Evolutionary conservation across 495 filamentous ascomycete genomes (phyloP), one percentile per base, ranked within the genome.

Genomic region (Hypoxylon trugodes): DNA sequence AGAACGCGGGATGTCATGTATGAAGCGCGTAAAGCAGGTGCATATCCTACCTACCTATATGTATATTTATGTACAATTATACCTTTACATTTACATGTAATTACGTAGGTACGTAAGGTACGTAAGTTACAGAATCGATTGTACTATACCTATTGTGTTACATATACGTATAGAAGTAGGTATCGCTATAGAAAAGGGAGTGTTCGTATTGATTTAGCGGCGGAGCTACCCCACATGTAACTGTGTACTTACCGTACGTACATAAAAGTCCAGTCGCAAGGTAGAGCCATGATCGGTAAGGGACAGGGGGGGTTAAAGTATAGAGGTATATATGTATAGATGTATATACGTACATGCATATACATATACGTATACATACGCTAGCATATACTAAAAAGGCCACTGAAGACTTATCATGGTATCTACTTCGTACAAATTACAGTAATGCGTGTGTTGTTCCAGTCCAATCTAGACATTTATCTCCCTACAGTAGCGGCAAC

Each of bases 1-100:
- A 52, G 22, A 48, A 59, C 26, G 61, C 49, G 61, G 55, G 61
- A 65, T 65, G 61, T 59, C 61, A 59, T 59, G 25, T 52, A 47
- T 12, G 37, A 16, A 53, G 53, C 61, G 47, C 61, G 53, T 58
- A 58, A 12, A 53, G 21, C 22, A 65, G 45, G 21, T 45, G 41
- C 41, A 45, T 21, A 3, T n/a, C n/a, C n/a, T n/a, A n/a, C n/a
- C n/a, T 8, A 18, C 2, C 12, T 33, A 13, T 28, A 33, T 21
- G 33, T 33, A 33, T 26, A 47, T 33, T 38, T 57, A 57, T 19
- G 13, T 52, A 28, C 45, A 48, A 48, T 28, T 48, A 45, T 45
- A 45, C n/a, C n/a, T n/a, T n/a, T n/a, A n/a, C n/a, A n/a, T n/a
- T n/a, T n/a, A n/a, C n/a, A n/a, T n/a, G n/a, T n/a, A n/a, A n/a